phyloP scores from a whole-genome alignment of 257 asterid genomes.

The Solanum phureja region DNA sequence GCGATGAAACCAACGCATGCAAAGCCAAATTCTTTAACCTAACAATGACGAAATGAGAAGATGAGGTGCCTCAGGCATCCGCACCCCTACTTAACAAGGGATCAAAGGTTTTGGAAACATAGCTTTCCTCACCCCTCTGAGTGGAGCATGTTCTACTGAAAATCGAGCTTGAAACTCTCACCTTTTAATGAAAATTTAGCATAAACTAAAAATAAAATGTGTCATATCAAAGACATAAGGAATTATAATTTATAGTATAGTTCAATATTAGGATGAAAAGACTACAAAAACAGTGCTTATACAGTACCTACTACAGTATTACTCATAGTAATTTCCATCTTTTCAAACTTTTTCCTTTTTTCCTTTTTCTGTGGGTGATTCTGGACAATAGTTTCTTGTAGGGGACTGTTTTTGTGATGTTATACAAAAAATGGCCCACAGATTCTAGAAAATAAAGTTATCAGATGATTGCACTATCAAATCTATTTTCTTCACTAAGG shows the following conservation, averaged over 20 bases:
- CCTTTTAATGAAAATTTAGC: neutral
- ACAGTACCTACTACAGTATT: neutral
- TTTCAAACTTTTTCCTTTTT: neutral
- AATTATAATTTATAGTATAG: neutral
- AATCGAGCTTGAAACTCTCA: neutral
- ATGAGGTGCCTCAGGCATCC: neutral
- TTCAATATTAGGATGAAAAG: neutral
- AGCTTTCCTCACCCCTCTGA: neutral
- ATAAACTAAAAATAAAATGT: neutral
- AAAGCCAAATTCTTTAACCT: neutral
- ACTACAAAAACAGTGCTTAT: neutral
- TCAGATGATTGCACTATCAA: slow-evolving; percentile 2
- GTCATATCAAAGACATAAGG: neutral
- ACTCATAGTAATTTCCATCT: neutral
- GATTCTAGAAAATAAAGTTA: slow-evolving; percentile 4
- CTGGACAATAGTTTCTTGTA: neutral
- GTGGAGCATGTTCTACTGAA: neutral
- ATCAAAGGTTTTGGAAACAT: neutral
- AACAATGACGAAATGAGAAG: neutral
- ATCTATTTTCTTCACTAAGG: neutral
- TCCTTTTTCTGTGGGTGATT: neutral
- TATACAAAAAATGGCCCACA: neutral
- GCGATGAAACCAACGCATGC: neutral
- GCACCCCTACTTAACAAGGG: too few relatives aligned
- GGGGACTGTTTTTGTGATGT: neutral